These are phyloP conservation scores for Bolboschoenoplectus hybrid DNA, from an alignment of 202 grass and related monocot genomes.

Conservation along the genomic window DNA sequence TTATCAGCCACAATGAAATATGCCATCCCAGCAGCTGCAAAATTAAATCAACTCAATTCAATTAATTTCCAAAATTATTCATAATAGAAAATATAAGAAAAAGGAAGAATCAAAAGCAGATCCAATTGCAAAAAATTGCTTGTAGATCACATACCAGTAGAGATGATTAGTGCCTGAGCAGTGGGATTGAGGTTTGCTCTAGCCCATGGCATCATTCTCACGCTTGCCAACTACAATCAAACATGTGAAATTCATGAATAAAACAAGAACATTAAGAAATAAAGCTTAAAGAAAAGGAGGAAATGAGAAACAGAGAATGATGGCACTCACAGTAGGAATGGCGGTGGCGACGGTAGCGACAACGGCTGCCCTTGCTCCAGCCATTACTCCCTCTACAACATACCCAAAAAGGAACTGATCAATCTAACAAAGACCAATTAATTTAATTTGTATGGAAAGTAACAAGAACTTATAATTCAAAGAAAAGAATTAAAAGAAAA, in stretches of 20 bases:
- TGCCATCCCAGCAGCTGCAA: constrained; percentile 58
- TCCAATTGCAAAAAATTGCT: background rate
- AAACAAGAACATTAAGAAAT: background rate
- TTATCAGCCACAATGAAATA: constrained; percentile 75
- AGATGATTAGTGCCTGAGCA: constrained; percentile 70
- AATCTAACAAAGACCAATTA: background rate
- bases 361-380: constrained; percentile 52
- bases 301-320: background rate
- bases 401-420: background rate
- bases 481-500: background rate
- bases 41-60: background rate
- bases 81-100: too few species aligned
- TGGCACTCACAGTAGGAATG: constrained; percentile 50
- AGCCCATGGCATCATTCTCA: constrained; percentile 68
- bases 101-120: background rate
- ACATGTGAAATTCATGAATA: background rate
- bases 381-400: constrained; percentile 60
- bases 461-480: background rate
- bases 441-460: too few species aligned
- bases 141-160: constrained; percentile 42
- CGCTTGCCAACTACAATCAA: constrained; percentile 48
- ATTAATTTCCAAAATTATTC: background rate
- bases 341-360: constrained; percentile 56
- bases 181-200: constrained; percentile 59
- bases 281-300: background rate